These are phyloP conservation scores for Dryas integrifolia DNA, from an alignment of 331 rosid species.

Conservation along the genomic window DNA sequence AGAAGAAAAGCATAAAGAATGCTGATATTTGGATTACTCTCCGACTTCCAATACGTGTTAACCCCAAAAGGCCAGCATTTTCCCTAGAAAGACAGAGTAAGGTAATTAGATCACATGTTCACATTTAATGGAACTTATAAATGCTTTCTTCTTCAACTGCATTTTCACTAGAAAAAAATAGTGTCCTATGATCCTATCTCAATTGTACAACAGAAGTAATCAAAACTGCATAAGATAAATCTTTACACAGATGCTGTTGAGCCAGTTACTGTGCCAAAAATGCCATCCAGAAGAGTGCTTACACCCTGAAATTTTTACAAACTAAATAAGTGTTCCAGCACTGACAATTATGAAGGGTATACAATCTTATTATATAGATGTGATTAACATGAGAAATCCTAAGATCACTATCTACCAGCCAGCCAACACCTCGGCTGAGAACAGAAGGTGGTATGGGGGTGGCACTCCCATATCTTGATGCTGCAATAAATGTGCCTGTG, in stretches of 20 bases:
- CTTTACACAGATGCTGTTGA: constrained; percentile 83
- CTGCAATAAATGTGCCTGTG: constrained; percentile 77
- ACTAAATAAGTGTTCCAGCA: constrained; percentile 10
- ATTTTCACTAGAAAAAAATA: neutral
- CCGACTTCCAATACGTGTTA: constrained; percentile 80
- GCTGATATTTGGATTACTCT: constrained; percentile 77
- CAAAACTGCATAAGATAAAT: constrained; percentile 10
- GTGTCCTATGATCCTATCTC: neutral
- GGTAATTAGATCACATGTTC: constrained; percentile 23
- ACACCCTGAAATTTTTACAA: constrained; percentile 59
- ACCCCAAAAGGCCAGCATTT: constrained; percentile 87
- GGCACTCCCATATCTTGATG: constrained; percentile 86
- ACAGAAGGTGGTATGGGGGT: constrained; percentile 77
- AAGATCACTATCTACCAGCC: constrained; percentile 62
- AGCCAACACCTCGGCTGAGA: constrained; percentile 80
- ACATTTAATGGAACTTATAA: neutral
- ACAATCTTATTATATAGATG: neutral
- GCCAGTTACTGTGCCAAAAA: constrained; percentile 72
- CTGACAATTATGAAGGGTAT: neutral
- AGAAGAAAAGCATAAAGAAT: constrained; percentile 81
- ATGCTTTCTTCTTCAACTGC: neutral
- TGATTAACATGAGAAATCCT: constrained; percentile 3
- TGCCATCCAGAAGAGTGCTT: constrained; percentile 64
- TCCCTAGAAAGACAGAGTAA: constrained; percentile 44
- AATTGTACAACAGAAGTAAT: constrained; percentile 9